Percentiles rank a stretch among this genome's conserved stretches.
Evolutionary conservation across 306 rosid species (phyloP).

Genomic region (Hippophae gyantsensis): DNA sequence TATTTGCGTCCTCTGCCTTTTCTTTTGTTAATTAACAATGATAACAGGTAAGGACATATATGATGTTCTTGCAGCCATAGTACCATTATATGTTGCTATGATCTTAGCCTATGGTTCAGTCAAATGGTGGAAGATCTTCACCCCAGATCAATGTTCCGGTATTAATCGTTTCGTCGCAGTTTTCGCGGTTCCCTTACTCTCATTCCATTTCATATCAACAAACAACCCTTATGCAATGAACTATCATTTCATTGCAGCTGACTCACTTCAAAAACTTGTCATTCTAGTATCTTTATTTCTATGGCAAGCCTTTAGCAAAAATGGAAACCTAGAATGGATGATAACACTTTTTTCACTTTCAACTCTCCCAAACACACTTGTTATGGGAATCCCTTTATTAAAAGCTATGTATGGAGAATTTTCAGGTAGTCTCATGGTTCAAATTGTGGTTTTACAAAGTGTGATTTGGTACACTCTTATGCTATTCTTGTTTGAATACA

Average conservation of each 20-base stretch:
- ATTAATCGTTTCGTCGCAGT: constrained; percentile 79
- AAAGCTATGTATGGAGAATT: constrained; percentile 79
- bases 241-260: constrained; percentile 75
- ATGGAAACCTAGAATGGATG: constrained; percentile 59
- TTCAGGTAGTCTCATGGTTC: constrained; percentile 67
- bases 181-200: constrained; percentile 73
- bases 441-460: constrained; percentile 75
- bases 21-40: constrained; percentile 23
- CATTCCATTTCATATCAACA: constrained; percentile 75
- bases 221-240: constrained; percentile 74
- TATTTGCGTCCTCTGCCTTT: background rate
- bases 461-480: constrained; percentile 79
- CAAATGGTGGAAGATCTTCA: constrained; percentile 79
- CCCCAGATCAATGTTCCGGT: constrained; percentile 80
- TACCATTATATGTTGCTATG: constrained; percentile 81
- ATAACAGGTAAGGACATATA: constrained; percentile 68
- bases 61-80: constrained; percentile 64
- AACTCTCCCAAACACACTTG: constrained; percentile 78
- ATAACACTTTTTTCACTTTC: constrained; percentile 83
- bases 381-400: constrained; percentile 75
- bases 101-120: constrained; percentile 71
- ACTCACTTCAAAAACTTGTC: constrained; percentile 63
- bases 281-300: constrained; percentile 54
- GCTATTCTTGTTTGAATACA: constrained; percentile 71
- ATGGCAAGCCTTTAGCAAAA: constrained; percentile 56